These are phyloP conservation scores for Debaryomycetaceae sp. DNA, from an alignment of 1,139 yeast species.

Conservation along the genomic window DNA sequence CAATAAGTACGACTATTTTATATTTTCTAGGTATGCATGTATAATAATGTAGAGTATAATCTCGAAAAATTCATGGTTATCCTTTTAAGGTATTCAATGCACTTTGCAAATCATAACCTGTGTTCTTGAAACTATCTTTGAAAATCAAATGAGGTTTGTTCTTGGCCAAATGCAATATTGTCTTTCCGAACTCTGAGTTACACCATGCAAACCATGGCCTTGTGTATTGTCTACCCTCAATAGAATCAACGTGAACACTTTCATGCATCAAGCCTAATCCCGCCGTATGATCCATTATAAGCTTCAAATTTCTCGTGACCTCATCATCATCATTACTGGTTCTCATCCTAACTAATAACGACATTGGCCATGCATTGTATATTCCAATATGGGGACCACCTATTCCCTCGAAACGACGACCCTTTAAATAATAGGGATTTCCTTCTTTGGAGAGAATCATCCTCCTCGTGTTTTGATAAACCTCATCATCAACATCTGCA, in stretches of 20 bases:
- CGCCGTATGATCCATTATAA: slow-evolving; percentile 60
- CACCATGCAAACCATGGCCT: slow-evolving; percentile 96
- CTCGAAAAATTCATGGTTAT: too few species aligned
- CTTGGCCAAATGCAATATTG: slow-evolving; percentile 69
- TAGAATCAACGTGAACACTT: slow-evolving; percentile 63
- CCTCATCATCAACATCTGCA: slow-evolving; percentile 44
- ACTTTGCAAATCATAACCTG: slow-evolving; percentile 28
- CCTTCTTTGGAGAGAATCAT: slow-evolving; percentile 71
- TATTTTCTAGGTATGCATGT: slow-evolving; percentile 7
- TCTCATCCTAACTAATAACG: slow-evolving; percentile 66
- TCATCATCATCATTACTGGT: slow-evolving; percentile 73
- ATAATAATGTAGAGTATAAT: too few species aligned
- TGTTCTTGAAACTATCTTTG: slow-evolving; percentile 32
- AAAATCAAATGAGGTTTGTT: slow-evolving; percentile 74
- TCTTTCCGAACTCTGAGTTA: slow-evolving; percentile 85
- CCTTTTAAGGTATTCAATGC: slow-evolving; percentile 12
- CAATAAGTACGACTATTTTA: slow-evolving; percentile 11
- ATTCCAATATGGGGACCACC: slow-evolving; percentile 93
- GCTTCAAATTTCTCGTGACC: slow-evolving; percentile 47
- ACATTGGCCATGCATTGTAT: slow-evolving; percentile 88
- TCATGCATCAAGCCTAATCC: slow-evolving; percentile 85
- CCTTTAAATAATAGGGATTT: slow-evolving; percentile 74
- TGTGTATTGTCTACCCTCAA: slow-evolving; percentile 48
- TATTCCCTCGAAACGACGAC: slow-evolving; percentile 64
- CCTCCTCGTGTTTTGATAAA: slow-evolving; percentile 74